phyloP scores from a whole-genome alignment of 331 rosid genomes.

The Rhamnella rubrinervis region DNA sequence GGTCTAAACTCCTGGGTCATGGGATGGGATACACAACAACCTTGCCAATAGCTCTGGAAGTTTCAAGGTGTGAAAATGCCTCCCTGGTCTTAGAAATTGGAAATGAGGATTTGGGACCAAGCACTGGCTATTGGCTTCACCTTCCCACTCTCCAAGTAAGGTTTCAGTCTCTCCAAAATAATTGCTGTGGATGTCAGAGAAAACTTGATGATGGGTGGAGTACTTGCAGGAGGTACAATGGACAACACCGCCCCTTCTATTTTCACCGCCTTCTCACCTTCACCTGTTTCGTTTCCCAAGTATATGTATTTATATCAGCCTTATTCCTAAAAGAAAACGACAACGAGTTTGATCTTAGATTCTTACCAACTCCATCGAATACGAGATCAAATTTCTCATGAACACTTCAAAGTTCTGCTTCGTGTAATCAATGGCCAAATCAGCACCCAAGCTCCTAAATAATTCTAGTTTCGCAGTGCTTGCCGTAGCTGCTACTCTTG shows the following conservation, averaged over 20 bases:
- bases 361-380: constrained; percentile 51
- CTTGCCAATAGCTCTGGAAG: constrained; percentile 61
- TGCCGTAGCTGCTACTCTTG: constrained; percentile 70
- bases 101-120: constrained; percentile 69
- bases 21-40: constrained; percentile 45
- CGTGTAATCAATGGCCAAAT: constrained; percentile 63
- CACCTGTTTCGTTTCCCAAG: constrained; percentile 24
- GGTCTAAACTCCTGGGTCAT: neutral
- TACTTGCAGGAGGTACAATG: constrained; percentile 15
- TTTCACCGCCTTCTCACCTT: constrained; percentile 41
- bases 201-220: constrained; percentile 35
- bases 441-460: constrained; percentile 60
- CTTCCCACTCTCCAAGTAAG: constrained; percentile 68
- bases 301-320: neutral
- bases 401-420: constrained; percentile 52
- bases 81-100: constrained; percentile 51
- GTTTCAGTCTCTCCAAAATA: constrained; percentile 53
- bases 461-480: constrained; percentile 58
- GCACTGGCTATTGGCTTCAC: constrained; percentile 66
- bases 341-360: neutral
- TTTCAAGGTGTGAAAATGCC: constrained; percentile 60
- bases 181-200: constrained; percentile 42
- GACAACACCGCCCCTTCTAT: constrained; percentile 54
- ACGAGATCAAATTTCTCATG: constrained; percentile 57
- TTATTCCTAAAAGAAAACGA: neutral